phyloP scores from a whole-genome alignment of 805 yeast genomes.

The Candida incommunis region DNA sequence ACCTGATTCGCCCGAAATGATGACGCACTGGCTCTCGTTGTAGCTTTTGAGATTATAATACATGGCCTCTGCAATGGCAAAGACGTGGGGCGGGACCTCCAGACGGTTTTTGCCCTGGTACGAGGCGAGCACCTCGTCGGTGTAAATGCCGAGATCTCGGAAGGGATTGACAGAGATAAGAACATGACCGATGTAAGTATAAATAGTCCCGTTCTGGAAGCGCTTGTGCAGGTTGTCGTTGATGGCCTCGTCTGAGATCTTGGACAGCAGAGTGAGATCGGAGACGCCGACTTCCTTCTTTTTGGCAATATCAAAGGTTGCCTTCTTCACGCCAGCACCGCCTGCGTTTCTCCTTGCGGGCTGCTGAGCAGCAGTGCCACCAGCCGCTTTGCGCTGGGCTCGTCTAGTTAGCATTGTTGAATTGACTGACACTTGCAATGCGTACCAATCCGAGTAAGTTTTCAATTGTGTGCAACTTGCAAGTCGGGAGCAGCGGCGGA shows the following conservation, averaged over 20 bases:
- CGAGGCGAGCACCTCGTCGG: constrained; percentile 56
- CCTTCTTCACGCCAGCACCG: constrained; percentile 62
- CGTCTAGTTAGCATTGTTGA: constrained; percentile 72
- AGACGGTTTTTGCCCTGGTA: constrained; percentile 87
- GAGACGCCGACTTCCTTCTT: constrained; percentile 98
- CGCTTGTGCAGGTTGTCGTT: constrained; percentile 83
- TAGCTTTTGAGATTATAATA: constrained; percentile 90
- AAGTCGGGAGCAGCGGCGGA: constrained; percentile 1
- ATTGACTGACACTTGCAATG: neutral
- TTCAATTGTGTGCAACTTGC: no score
- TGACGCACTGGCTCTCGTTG: constrained; percentile 91
- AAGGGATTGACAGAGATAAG: constrained; percentile 94
- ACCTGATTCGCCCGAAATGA: constrained; percentile 94
- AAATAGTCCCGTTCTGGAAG: constrained; percentile 78
- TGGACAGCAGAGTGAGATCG: constrained; percentile 78
- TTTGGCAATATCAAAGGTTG: constrained; percentile 74
- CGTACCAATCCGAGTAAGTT: neutral
- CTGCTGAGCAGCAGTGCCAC: constrained; percentile 37
- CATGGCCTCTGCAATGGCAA: constrained; percentile 95
- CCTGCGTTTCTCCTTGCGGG: constrained; percentile 12
- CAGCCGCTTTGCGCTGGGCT: constrained; percentile 42
- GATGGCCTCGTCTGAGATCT: constrained; percentile 82
- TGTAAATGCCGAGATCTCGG: constrained; percentile 89
- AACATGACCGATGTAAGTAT: constrained; percentile 89
- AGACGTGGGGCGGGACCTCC: constrained; percentile 97